phyloP scores from a whole-genome alignment of 2,329 filamentous ascomycete species.

The Exophiala sideris region DNA sequence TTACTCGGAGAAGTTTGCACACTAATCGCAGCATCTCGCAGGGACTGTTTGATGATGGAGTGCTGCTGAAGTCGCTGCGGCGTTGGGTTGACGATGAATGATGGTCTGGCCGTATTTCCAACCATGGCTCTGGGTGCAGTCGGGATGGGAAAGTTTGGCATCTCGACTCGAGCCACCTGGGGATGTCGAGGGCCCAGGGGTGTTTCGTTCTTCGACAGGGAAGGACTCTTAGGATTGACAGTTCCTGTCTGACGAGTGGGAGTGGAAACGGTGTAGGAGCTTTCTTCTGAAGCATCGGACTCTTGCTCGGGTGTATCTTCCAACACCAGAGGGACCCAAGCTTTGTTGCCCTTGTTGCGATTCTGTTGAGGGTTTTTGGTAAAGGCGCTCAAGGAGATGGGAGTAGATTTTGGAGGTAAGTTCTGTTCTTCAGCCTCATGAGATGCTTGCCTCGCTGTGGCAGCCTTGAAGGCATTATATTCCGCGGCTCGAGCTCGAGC shows the following conservation, averaged over 20 bases:
- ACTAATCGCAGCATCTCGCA: slow-evolving; percentile 5
- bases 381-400: slow-evolving; percentile 27
- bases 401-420: slow-evolving; percentile 24
- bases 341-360: slow-evolving; percentile 29
- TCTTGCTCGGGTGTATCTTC: slow-evolving; percentile 19
- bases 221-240: background rate
- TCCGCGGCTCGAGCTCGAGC: slow-evolving; percentile 29
- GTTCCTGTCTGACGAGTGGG: slow-evolving; percentile 4
- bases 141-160: slow-evolving; percentile 1
- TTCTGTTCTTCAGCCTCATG: slow-evolving; percentile 27
- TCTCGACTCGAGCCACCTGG: background rate
- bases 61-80: slow-evolving; percentile 13
- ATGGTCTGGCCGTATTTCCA: background rate
- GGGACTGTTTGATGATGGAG: slow-evolving; percentile 15
- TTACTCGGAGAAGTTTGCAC: slow-evolving; percentile 14
- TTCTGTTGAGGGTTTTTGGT: slow-evolving; percentile 20
- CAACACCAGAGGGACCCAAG: slow-evolving; percentile 26
- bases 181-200: slow-evolving; percentile 6
- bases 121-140: slow-evolving; percentile 17
- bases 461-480: slow-evolving; percentile 26
- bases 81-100: slow-evolving; percentile 12
- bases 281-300: slow-evolving; percentile 3
- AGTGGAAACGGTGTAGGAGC: background rate
- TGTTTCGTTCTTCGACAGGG: background rate
- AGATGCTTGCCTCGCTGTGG: slow-evolving; percentile 26